Evolutionary conservation across 805 yeast species (phyloP).

Genomic region (Citeromyces matritensis): DNA sequence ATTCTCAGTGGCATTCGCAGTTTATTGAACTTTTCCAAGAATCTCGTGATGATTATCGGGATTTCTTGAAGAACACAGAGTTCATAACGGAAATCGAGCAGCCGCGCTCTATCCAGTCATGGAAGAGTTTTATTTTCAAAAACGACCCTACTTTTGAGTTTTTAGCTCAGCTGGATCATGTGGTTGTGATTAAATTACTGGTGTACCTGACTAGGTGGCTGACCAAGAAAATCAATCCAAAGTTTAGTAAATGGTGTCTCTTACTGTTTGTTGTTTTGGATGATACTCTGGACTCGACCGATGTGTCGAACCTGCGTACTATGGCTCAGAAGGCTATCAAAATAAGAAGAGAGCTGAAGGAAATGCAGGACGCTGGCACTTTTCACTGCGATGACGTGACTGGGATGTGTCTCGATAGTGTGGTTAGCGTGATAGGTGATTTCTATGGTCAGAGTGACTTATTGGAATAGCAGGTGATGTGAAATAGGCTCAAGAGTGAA

Average conservation of each 20-base stretch:
- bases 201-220: conserved; percentile 29
- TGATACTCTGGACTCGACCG: conserved; percentile 17
- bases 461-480: conserved; percentile 3
- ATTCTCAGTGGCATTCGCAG: conserved; percentile 3
- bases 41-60: neutral
- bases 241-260: conserved; percentile 22
- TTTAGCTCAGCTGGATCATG: conserved; percentile 18
- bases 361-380: too few species aligned
- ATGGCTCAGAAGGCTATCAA: conserved; percentile 20
- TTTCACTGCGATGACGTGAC: conserved; percentile 7
- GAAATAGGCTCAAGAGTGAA: neutral
- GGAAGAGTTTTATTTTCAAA: conserved; percentile 23
- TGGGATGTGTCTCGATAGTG: conserved; percentile 5
- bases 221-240: conserved; percentile 12
- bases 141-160: conserved; percentile 15
- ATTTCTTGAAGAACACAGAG: conserved; percentile 2
- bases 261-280: conserved; percentile 22
- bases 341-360: conserved; percentile 6
- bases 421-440: conserved; percentile 8
- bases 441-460: conserved; percentile 13
- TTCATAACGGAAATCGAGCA: conserved; percentile 1
- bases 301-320: conserved; percentile 22
- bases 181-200: conserved; percentile 16
- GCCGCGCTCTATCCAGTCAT: conserved; percentile 20
- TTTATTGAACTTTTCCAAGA: conserved; percentile 7